Conservation (phyloP, 139 green algal genomes). For the Chlorella vulgaris region DNA sequence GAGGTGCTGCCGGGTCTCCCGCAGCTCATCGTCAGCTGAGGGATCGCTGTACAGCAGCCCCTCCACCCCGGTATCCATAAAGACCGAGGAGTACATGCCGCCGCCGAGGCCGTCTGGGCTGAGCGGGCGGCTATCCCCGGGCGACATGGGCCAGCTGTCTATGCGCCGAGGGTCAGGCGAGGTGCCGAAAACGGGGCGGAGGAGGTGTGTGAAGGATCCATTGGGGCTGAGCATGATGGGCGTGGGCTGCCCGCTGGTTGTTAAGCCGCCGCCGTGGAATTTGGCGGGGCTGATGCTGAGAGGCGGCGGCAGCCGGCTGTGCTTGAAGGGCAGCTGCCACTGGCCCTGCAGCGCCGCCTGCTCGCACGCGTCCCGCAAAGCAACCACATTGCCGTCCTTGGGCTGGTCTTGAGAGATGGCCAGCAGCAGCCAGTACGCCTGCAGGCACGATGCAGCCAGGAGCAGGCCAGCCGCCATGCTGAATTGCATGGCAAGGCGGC, state of each 20-base stretch:
- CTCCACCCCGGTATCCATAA: slow-evolving; percentile 63
- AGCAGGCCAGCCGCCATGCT: neutral
- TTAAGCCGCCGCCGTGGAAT: neutral
- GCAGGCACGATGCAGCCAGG: neutral
- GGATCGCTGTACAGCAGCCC: slow-evolving; percentile 50
- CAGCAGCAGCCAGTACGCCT: slow-evolving; percentile 92
- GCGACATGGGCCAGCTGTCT: slow-evolving; percentile 12
- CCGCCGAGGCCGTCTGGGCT: slow-evolving; percentile 55
- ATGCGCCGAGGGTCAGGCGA: neutral
- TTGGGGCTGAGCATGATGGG: neutral
- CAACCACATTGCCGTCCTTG: slow-evolving; percentile 54
- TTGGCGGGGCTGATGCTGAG: slow-evolving; percentile 43
- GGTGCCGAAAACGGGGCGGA: neutral
- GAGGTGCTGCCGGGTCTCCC: slow-evolving; percentile 8
- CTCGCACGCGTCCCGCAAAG: slow-evolving; percentile 70
- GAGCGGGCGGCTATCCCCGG: slow-evolving; percentile 32
- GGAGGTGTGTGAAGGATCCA: neutral
- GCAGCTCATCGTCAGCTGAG: neutral
- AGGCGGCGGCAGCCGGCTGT: slow-evolving; percentile 59
- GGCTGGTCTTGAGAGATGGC: slow-evolving; percentile 88
- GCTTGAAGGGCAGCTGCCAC: slow-evolving; percentile 80
- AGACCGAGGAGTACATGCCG: slow-evolving; percentile 57
- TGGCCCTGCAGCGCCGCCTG: slow-evolving; percentile 76
- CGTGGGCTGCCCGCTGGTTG: neutral
- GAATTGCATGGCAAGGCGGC: too few relatives aligned